Percentiles rank a stretch among this genome's conserved stretches.
These are phyloP conservation scores for Paraleonurus japonicus DNA, from an alignment of 257 asterid genomes.

Conservation along the genomic window DNA sequence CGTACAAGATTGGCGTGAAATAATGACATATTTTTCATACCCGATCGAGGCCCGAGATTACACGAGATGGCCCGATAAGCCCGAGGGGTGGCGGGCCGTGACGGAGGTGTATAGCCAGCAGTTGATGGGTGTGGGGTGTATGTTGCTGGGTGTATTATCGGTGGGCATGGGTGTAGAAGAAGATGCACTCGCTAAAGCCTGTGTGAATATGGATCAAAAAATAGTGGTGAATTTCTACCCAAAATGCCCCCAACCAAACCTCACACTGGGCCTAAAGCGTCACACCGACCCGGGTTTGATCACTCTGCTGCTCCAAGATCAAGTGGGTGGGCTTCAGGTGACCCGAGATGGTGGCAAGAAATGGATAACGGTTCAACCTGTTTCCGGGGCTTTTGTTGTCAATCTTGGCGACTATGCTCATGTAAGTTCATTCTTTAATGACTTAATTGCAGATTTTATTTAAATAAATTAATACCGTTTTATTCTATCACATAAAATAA, in stretches of 20 bases:
- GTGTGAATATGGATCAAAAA: slow-evolving; percentile 88
- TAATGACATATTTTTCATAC: slow-evolving; percentile 73
- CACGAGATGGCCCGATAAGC: slow-evolving; percentile 83
- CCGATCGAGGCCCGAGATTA: slow-evolving; percentile 69
- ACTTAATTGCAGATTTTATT: too few species aligned
- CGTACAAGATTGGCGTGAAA: slow-evolving; percentile 91
- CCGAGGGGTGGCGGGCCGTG: slow-evolving; percentile 63
- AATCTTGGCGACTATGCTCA: slow-evolving; percentile 90
- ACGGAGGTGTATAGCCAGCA: slow-evolving; percentile 54
- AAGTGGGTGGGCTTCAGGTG: slow-evolving; percentile 91
- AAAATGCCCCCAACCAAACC: slow-evolving; percentile 83
- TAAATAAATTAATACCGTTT: too few species aligned
- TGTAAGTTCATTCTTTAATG: slow-evolving; percentile 43
- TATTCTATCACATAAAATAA: too few species aligned
- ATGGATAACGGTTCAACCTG: slow-evolving; percentile 93
- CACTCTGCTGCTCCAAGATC: slow-evolving; percentile 78
- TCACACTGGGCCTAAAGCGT: slow-evolving; percentile 72
- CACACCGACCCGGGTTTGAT: slow-evolving; percentile 96
- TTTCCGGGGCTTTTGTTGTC: slow-evolving; percentile 83
- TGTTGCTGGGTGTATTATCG: slow-evolving; percentile 57
- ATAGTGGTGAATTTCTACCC: slow-evolving; percentile 87
- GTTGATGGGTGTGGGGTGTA: slow-evolving; percentile 59
- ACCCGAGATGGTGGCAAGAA: slow-evolving; percentile 79
- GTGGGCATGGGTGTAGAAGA: slow-evolving; percentile 79
- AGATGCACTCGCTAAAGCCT: slow-evolving; percentile 67